phyloP scores from a whole-genome alignment of 352 stramenopile genomes.

The Phytophthora chlamydospora region DNA sequence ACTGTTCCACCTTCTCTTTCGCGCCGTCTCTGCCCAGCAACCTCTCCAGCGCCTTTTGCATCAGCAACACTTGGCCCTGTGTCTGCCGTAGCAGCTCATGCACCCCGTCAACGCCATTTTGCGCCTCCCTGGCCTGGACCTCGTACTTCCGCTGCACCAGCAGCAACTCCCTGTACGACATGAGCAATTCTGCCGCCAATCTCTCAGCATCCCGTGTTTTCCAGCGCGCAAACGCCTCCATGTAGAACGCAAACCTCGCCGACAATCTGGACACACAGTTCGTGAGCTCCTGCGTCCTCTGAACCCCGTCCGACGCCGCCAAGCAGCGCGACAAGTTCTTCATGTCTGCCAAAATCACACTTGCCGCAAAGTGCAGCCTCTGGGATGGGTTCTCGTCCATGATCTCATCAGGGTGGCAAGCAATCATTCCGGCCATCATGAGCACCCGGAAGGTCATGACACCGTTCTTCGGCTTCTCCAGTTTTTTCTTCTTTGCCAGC shows the following conservation, averaged over 20 bases:
- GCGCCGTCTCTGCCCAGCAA: slow-evolving; percentile 58
- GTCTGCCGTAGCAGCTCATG: slow-evolving; percentile 65
- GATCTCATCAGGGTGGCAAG: slow-evolving; percentile 66
- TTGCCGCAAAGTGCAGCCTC: slow-evolving; percentile 52
- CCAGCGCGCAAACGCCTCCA: slow-evolving; percentile 68
- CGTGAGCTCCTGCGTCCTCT: slow-evolving; percentile 46
- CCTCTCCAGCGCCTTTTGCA: slow-evolving; percentile 57
- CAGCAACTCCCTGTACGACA: slow-evolving; percentile 59
- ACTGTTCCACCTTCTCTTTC: slow-evolving; percentile 32
- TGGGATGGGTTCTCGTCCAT: slow-evolving; percentile 58
- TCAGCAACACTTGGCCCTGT: slow-evolving; percentile 60
- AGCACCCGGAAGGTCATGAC: slow-evolving; percentile 63
- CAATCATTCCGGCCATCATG: slow-evolving; percentile 77
- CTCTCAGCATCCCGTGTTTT: slow-evolving; percentile 66
- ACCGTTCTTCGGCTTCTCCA: neutral
- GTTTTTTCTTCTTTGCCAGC: slow-evolving; percentile 7
- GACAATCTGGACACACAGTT: slow-evolving; percentile 46
- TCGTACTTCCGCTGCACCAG: slow-evolving; percentile 54
- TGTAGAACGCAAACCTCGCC: slow-evolving; percentile 72
- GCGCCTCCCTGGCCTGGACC: slow-evolving; percentile 30
- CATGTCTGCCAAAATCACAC: slow-evolving; percentile 47
- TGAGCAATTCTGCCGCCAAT: slow-evolving; percentile 55
- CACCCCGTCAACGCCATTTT: slow-evolving; percentile 50
- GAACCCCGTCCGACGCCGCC: slow-evolving; percentile 19
- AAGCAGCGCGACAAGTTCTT: slow-evolving; percentile 42